These are phyloP conservation scores for Polytrichum commune DNA, from an alignment of 225 moss, liverwort and hornwort species.

Conservation along the genomic window DNA sequence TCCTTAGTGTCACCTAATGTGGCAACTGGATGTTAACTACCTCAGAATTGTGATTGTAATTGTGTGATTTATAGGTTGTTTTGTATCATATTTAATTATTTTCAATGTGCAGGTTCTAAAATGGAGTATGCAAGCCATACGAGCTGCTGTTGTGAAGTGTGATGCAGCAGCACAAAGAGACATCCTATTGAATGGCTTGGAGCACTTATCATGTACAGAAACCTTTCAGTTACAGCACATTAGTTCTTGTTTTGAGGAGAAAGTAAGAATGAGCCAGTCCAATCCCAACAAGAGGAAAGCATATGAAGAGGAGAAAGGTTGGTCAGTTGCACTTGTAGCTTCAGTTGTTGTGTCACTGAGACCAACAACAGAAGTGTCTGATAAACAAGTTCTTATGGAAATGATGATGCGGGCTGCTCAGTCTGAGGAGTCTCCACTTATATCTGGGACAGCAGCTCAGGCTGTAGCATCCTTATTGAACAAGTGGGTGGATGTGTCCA, in stretches of 20 bases:
- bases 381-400: slow-evolving; percentile 33
- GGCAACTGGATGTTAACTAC: no score
- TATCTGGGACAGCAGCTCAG: slow-evolving; percentile 57
- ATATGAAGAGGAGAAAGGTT: slow-evolving; percentile 24
- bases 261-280: slow-evolving; percentile 1
- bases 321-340: slow-evolving; percentile 51
- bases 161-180: slow-evolving; percentile 36
- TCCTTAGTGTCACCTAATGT: no score
- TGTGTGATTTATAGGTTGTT: not conserved
- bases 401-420: slow-evolving; percentile 41
- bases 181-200: slow-evolving; percentile 38
- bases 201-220: slow-evolving; percentile 16
- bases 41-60: no score
- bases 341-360: slow-evolving; percentile 59
- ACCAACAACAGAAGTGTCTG: slow-evolving; percentile 32
- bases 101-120: slow-evolving; percentile 43
- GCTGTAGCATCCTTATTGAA: slow-evolving; percentile 74
- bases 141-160: slow-evolving; percentile 56
- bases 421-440: slow-evolving; percentile 26
- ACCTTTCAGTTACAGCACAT: slow-evolving; percentile 5
- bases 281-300: not conserved
- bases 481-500: slow-evolving; percentile 51
- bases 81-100: not conserved
- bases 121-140: slow-evolving; percentile 51
- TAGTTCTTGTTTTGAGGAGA: not conserved